Conservation (phyloP, 352 stramenopile species). For the Phytophthora sojae region DNA sequence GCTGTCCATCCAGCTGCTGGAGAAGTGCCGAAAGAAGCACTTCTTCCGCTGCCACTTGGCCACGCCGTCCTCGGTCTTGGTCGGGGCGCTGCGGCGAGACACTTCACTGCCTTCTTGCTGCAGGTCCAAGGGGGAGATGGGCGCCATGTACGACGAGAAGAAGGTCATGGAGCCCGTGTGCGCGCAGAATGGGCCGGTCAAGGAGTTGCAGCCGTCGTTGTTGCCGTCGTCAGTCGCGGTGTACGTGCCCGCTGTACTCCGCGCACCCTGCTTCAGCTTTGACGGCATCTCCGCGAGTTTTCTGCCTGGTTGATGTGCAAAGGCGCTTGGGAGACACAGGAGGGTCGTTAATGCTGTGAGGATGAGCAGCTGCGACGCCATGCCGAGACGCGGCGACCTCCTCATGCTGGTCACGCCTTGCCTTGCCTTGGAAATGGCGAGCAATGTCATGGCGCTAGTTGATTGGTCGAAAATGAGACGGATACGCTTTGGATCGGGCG, state of each 20-base stretch:
- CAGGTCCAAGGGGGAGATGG: conserved; percentile 47
- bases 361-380: conserved; percentile 5
- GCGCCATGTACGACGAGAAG: conserved; percentile 70
- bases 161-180: conserved; percentile 40
- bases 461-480: conserved; percentile 36
- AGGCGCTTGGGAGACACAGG: conserved; percentile 6
- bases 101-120: conserved; percentile 23
- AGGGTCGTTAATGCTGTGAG: conserved; percentile 10
- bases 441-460: not conserved
- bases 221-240: not conserved
- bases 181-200: conserved; percentile 71
- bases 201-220: conserved; percentile 59
- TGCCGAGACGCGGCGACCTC: not conserved
- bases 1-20: conserved; percentile 75
- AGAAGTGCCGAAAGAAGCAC: conserved; percentile 78
- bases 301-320: not conserved
- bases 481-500: conserved; percentile 27
- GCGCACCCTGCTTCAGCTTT: not conserved
- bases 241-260: not conserved
- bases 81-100: conserved; percentile 1
- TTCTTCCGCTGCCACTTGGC: conserved; percentile 33
- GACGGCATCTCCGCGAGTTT: not conserved
- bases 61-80: conserved; percentile 7
- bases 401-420: conserved; percentile 18
- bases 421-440: not conserved